Percentiles rank a stretch among this genome's conserved stretches.
phyloP scores from a whole-genome alignment of 148 eudicot genomes.

The Silene uniflora region DNA sequence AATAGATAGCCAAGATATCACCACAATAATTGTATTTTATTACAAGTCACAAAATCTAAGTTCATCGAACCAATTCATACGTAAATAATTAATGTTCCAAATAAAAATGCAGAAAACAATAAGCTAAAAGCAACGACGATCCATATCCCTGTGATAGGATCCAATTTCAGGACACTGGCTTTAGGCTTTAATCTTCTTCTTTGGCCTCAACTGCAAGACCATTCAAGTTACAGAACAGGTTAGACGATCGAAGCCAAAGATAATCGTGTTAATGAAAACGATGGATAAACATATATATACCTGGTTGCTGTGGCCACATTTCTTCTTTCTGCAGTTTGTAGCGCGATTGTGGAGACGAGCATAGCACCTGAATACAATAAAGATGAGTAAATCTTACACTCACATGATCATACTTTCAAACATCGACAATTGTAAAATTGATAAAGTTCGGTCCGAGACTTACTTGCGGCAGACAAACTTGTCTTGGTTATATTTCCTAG shows the following conservation, averaged over 20 bases:
- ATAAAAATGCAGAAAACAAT: too few relatives aligned
- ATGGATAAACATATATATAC: slow-evolving; percentile 3
- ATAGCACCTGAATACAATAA: slow-evolving; percentile 29
- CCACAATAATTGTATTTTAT: too few relatives aligned
- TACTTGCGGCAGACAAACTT: slow-evolving; percentile 52
- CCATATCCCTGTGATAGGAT: too few relatives aligned
- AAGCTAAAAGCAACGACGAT: too few relatives aligned
- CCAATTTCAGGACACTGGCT: too few relatives aligned
- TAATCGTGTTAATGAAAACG: not conserved
- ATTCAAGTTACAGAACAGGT: too few relatives aligned
- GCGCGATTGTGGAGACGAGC: slow-evolving; percentile 48
- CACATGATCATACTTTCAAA: not conserved
- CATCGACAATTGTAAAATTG: not conserved
- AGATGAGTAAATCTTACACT: too few relatives aligned
- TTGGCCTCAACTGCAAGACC: slow-evolving; percentile 41
- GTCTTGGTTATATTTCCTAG: slow-evolving; percentile 46
- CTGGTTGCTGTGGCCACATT: slow-evolving; percentile 54
- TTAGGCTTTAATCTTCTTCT: slow-evolving; percentile 36
- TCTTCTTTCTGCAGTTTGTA: slow-evolving; percentile 45
- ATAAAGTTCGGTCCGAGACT: slow-evolving; percentile 2
- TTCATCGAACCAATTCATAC: too few relatives aligned
- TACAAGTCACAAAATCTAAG: too few relatives aligned
- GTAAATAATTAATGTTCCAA: too few relatives aligned
- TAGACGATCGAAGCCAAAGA: too few relatives aligned
- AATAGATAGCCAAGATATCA: too few relatives aligned